These are phyloP conservation scores for Stephania cephalantha DNA, from an alignment of 164 flowering plant species.

Conservation along the genomic window DNA sequence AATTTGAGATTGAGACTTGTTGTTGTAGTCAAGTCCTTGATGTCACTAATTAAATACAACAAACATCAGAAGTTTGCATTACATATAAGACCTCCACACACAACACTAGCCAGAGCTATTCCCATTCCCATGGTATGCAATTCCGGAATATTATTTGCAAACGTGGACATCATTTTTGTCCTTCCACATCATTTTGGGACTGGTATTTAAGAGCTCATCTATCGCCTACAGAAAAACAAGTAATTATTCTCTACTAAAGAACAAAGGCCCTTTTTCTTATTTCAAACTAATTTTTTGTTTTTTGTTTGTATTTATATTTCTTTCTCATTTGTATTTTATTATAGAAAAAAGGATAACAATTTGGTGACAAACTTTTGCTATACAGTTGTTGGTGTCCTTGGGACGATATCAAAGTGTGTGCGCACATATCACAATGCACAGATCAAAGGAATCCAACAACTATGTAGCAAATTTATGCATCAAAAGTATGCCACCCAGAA, in stretches of 20 bases:
- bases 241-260: background rate
- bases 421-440: too few relatives aligned
- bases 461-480: too few relatives aligned
- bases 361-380: too few relatives aligned
- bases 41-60: background rate
- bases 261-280: background rate
- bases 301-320: background rate
- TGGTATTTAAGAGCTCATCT: background rate
- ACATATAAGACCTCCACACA: background rate
- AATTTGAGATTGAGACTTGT: too few relatives aligned
- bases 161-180: background rate
- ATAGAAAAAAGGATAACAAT: too few relatives aligned
- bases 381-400: too few relatives aligned
- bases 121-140: background rate
- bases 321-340: background rate
- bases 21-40: background rate
- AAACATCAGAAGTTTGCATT: background rate
- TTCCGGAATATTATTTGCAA: background rate
- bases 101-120: background rate
- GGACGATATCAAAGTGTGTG: too few relatives aligned
- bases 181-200: background rate
- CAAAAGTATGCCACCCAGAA: too few relatives aligned
- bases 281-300: background rate
- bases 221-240: background rate
- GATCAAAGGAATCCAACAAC: too few relatives aligned